A percentile compares a stretch with the other conserved stretches of the same genome.
Conservation (phyloP, 2,329 filamentous ascomycete species). For the Talaromyces sp. region DNA sequence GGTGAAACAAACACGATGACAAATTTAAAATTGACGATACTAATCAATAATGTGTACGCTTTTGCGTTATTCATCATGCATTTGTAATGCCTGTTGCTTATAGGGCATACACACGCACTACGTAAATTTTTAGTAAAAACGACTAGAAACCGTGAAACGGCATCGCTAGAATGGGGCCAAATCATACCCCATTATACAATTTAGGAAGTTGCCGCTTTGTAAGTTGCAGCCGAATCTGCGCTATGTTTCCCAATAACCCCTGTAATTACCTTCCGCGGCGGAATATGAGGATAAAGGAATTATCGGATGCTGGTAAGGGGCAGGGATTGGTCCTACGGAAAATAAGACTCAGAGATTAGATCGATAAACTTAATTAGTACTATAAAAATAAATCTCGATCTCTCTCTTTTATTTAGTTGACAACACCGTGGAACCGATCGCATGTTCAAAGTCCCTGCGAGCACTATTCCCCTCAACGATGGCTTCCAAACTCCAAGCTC, state of each 20-base stretch:
- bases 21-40: neutral
- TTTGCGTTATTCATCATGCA: too few species aligned
- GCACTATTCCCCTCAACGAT: neutral
- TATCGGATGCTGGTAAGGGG: neutral
- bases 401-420: too few species aligned
- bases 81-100: too few species aligned
- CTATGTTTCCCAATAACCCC: neutral
- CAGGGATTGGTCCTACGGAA: neutral
- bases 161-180: neutral
- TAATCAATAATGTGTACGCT: neutral
- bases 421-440: too few species aligned
- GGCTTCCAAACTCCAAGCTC: neutral
- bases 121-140: neutral
- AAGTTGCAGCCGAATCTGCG: neutral
- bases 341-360: neutral
- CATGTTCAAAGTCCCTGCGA: neutral
- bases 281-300: neutral
- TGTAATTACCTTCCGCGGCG: neutral
- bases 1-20: neutral
- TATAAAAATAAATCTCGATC: neutral
- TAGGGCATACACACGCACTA: too few species aligned
- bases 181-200: conserved; percentile 4
- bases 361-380: neutral
- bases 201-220: neutral
- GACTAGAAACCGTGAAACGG: neutral